Base-by-base conservation (phyloP, 1,139 yeast genomes). In the Pichia sp. region DNA sequence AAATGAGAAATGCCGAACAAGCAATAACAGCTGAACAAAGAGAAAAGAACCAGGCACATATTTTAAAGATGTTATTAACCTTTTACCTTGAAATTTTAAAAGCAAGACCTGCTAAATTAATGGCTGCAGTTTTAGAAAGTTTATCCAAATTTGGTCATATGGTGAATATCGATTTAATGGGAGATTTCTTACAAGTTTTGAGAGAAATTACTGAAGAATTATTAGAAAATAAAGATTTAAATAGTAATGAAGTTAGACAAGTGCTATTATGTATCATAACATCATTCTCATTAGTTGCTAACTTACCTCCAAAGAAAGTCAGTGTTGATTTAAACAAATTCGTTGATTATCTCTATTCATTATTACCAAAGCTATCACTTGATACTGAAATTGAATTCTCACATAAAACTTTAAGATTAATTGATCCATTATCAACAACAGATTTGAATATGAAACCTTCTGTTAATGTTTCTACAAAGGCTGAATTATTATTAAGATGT, bases 121-220 rank as follows among this genome's bases (percentile, higher is more conserved):
- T 89, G 74, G 96, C 95, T 9, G 76, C 93, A 0, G 95, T 93
- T 0, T 72, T 93, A 45, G 98, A 93, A 70, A 98, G 98, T 7
- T 70, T 93, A 49, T 87, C 97, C 2, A 81, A 81, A 62, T 90
- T 85, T 63, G 96, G 98, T 3, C 93, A 85, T 61, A 83, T 91
- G 82, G 91, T 95, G 33, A 93, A 93, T 62, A 81, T 93, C 46
- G 98, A 93, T 56, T 72, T 93, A 46, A 76, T 93, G 57, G 98
- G 98, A 27, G 99, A 93, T 65, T 82, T 93, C 66, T 73, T 93
- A 42, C 95, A 86, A 64, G 96, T 90, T 3, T 75, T 93, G 61
- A 75, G 94, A 58, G 98, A 93, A 66, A 69, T 75, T n/a, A 71
- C 73, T 34, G 69, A 70, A 17, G 75, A 66, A 38, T 66, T 53